Percentiles rank a stretch among this genome's conserved stretches.
Evolutionary conservation across 2,329 filamentous ascomycete genomes (phyloP).

Genomic region (Trichoderma breve): DNA sequence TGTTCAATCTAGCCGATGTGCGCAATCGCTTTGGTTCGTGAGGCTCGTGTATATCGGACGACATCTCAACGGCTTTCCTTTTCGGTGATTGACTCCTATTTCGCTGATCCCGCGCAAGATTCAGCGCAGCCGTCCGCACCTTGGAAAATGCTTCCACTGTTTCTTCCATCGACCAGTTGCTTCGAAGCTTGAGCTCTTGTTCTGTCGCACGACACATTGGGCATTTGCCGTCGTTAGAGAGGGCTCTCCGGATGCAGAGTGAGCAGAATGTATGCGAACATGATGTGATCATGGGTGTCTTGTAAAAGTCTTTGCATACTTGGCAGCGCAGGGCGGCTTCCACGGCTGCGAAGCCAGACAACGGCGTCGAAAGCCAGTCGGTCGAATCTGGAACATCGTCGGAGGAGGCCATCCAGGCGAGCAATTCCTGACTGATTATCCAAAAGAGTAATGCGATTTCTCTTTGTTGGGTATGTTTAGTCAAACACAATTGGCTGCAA

Average conservation of each 20-base stretch:
- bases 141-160: conserved; percentile 74
- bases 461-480: background rate
- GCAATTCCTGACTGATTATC: background rate
- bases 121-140: conserved; percentile 61
- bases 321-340: conserved; percentile 89
- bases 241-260: conserved; percentile 83
- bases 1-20: conserved; percentile 51
- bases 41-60: conserved; percentile 28
- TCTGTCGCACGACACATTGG: conserved; percentile 76
- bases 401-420: conserved; percentile 5
- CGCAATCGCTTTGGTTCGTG: conserved; percentile 49
- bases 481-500: background rate
- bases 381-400: conserved; percentile 68
- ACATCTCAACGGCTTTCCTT: conserved; percentile 45
- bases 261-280: conserved; percentile 98
- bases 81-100: conserved; percentile 42
- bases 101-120: conserved; percentile 53
- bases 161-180: conserved; percentile 83
- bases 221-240: conserved; percentile 81
- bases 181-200: conserved; percentile 79
- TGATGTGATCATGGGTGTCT: conserved; percentile 89
- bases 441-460: background rate
- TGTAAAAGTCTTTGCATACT: conserved; percentile 97
- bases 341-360: conserved; percentile 65
- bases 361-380: conserved; percentile 74